A percentile compares a stretch with the other conserved stretches of the same genome.
These are phyloP conservation scores for Moesziomyces globuligerus DNA, from an alignment of 1,284 basidiomycete genomes.

Conservation along the genomic window DNA sequence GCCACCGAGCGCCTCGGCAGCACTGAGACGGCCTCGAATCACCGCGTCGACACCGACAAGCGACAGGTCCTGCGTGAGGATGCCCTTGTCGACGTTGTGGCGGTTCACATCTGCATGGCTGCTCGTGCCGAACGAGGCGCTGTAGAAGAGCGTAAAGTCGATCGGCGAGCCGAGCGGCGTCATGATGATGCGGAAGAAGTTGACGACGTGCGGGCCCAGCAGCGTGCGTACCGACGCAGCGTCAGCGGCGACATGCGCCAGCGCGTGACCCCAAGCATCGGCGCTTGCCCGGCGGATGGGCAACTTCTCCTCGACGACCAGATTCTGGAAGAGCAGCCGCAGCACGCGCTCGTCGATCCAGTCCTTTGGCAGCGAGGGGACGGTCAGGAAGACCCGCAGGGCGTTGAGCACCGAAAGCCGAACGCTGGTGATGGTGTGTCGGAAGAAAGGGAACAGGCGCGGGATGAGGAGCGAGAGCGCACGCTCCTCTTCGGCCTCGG, in stretches of 20 bases:
- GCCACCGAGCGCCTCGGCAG: slow-evolving; percentile 81
- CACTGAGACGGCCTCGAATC: slow-evolving; percentile 82
- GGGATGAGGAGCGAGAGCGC: slow-evolving; percentile 80
- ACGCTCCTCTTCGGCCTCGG: slow-evolving; percentile 33
- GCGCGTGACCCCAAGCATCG: slow-evolving; percentile 80
- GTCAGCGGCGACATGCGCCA: slow-evolving; percentile 68
- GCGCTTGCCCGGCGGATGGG: slow-evolving; percentile 85
- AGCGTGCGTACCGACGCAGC: slow-evolving; percentile 28
- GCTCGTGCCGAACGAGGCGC: slow-evolving; percentile 63
- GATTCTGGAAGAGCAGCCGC: slow-evolving; percentile 90
- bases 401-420: slow-evolving; percentile 93
- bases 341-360: slow-evolving; percentile 86
- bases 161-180: slow-evolving; percentile 87
- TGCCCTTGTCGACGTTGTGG: slow-evolving; percentile 95
- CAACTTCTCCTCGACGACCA: slow-evolving; percentile 87
- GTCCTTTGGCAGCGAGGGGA: slow-evolving; percentile 78
- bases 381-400: slow-evolving; percentile 83
- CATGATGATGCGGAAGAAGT: slow-evolving; percentile 79
- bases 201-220: slow-evolving; percentile 63
- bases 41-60: slow-evolving; percentile 83
- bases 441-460: slow-evolving; percentile 93
- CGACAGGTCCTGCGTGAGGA: slow-evolving; percentile 89
- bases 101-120: slow-evolving; percentile 63
- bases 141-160: slow-evolving; percentile 77
- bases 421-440: slow-evolving; percentile 94